These are phyloP conservation scores for Yarrowia keelungensis DNA, from an alignment of 805 yeast genomes.

Conservation along the genomic window DNA sequence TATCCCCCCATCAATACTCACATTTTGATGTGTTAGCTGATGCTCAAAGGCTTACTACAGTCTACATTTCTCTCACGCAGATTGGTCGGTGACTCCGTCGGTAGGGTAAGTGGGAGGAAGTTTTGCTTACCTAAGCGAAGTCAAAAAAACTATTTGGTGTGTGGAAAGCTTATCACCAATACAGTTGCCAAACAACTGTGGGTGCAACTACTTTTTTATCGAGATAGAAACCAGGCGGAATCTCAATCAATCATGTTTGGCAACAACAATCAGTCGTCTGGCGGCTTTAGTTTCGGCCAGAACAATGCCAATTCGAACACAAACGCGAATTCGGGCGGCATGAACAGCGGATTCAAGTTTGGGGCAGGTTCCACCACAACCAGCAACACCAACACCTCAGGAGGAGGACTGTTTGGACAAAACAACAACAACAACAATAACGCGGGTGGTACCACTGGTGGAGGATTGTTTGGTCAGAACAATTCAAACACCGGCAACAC, in stretches of 20 bases:
- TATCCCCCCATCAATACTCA: constrained; percentile 8
- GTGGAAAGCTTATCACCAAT: not conserved
- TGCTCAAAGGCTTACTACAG: constrained; percentile 38
- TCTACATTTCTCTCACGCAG: constrained; percentile 38
- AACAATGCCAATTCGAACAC: constrained; percentile 28
- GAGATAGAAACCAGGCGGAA: not conserved
- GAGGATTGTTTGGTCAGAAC: constrained; percentile 22
- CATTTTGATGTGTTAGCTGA: constrained; percentile 38
- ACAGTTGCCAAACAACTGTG: not conserved
- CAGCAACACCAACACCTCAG: constrained; percentile 3
- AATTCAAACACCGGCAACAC: constrained; percentile 1
- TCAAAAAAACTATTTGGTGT: not conserved
- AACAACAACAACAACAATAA: not conserved
- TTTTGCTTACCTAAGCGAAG: not conserved
- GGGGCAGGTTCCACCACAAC: constrained; percentile 16
- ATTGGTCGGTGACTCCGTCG: constrained; percentile 26
- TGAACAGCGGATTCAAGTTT: constrained; percentile 31
- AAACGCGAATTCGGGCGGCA: constrained; percentile 25
- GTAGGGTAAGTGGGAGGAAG: constrained; percentile 34
- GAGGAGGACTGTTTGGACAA: constrained; percentile 27
- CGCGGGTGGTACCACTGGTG: constrained; percentile 3
- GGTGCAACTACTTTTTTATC: constrained; percentile 38
- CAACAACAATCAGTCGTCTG: constrained; percentile 20
- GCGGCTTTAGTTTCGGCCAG: constrained; percentile 36
- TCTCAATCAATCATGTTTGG: constrained; percentile 29